These are phyloP conservation scores for Actinidia polygama DNA, from an alignment of 179 eudicot species.

Conservation along the genomic window DNA sequence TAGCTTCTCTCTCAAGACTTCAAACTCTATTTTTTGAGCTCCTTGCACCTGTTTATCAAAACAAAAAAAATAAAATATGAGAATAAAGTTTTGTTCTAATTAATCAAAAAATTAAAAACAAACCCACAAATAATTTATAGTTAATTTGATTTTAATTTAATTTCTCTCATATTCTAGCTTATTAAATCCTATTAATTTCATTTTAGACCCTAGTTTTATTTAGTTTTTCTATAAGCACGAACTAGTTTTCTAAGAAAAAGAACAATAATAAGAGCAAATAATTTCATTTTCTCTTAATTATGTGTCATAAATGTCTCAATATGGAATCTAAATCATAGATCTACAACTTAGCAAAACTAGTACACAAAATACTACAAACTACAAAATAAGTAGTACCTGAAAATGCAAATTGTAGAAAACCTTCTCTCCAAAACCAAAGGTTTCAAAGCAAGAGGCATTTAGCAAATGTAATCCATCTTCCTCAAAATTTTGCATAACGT, in stretches of 20 bases:
- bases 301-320: not conserved
- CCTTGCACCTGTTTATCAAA: conserved; percentile 27
- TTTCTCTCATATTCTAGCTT: too few species aligned
- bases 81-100: too few species aligned
- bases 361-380: too few species aligned
- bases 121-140: too few species aligned
- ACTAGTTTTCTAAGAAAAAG: not conserved
- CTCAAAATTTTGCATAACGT: conserved; percentile 47
- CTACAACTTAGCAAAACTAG: not conserved
- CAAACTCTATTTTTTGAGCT: conserved; percentile 9
- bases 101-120: too few species aligned
- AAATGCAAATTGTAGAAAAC: conserved; percentile 56
- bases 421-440: conserved; percentile 53
- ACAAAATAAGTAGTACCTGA: conserved; percentile 38
- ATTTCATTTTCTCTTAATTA: too few species aligned
- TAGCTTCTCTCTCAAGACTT: conserved; percentile 18
- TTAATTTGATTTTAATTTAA: too few species aligned
- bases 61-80: not conserved
- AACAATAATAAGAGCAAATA: not conserved
- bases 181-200: too few species aligned
- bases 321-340: not conserved
- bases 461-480: conserved; percentile 42
- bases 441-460: conserved; percentile 45
- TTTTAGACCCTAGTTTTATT: not conserved
- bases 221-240: not conserved